Evolutionary conservation across 106 monocot genomes (phyloP), one percentile per base, ranked within the genome.

Genomic region (Allium fistulosum): DNA sequence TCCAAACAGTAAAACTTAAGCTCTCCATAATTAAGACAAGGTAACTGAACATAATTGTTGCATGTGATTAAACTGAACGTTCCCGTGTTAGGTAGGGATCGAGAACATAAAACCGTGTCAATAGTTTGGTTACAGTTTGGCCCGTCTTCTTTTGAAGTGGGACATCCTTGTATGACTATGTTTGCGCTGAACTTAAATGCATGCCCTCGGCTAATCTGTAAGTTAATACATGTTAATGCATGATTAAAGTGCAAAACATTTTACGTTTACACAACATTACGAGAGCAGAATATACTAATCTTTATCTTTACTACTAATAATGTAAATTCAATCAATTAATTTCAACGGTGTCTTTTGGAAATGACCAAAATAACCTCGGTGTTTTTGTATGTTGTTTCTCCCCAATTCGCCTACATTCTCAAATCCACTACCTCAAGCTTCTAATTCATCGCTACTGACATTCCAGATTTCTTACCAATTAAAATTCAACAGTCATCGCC

Each of bases 161-260:
- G 71, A 57, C 97, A 97, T 66, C 80, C 84, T 82, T 78, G 55
- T 57, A 92, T 66, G 68, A 67, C 62, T 45, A 97, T 55, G 28
- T 56, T 73, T 27, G 71, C 70, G 61, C 82, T 97, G 74, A 92
- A 74, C 57, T 16, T 69, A 52, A 80, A 81, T 17, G 84, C 56
- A 69, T 65, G 78, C 1, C 97, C 97, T 65, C 97, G 82, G 69
- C 57, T 78, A 73, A 97, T 97, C 92, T 97, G 84, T 56, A 79
- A 66, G 67, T 53, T 26, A 71, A 57, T 17, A 27, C 4, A 64
- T 48, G 8, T 11, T 7, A 48, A 49, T 49, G 14, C 49, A 49
- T 7, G 13, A 16, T 16, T 48, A 64, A 64, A 48, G 17, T 16
- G 16, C 47, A 13, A 16, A 48, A 14, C 26, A 48, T 18, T 51